Conservation (phyloP, 768 basidiomycete species). For the Podaxis sp. region DNA sequence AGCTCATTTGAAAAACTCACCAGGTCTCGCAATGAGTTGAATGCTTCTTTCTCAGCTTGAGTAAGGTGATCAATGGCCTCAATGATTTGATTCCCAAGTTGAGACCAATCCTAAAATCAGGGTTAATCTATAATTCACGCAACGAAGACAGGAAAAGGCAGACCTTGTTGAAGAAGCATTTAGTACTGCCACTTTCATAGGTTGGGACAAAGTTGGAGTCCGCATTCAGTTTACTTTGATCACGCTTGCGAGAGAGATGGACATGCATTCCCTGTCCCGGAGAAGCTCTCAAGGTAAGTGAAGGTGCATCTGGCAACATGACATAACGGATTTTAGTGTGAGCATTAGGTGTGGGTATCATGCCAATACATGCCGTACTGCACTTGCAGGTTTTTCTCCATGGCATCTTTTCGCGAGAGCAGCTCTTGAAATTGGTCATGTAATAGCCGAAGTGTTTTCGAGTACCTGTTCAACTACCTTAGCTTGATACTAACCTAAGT, state of each 20-base stretch:
- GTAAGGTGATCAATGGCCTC: conserved; percentile 50
- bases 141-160: conserved; percentile 7
- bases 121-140: neutral
- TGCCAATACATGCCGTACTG: conserved; percentile 42
- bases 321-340: neutral
- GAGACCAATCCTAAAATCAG: conserved; percentile 60
- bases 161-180: conserved; percentile 65
- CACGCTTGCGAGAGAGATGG: conserved; percentile 66
- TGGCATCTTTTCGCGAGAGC: conserved; percentile 37
- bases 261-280: conserved; percentile 71
- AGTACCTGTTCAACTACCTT: conserved; percentile 46
- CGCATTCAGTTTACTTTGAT: conserved; percentile 42
- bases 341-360: neutral
- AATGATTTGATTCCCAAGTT: conserved; percentile 63
- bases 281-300: conserved; percentile 67
- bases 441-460: conserved; percentile 42
- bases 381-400: conserved; percentile 52
- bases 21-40: conserved; percentile 63
- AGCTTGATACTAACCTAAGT: neutral
- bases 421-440: conserved; percentile 45
- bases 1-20: conserved; percentile 27
- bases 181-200: conserved; percentile 61
- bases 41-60: conserved; percentile 66
- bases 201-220: conserved; percentile 52
- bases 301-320: conserved; percentile 51